Percentiles rank a stretch among this genome's conserved stretches.
Evolutionary conservation across 371 early-diverging fungal genomes (phyloP).

Genomic region (Apophysomyces trapeziformis): DNA sequence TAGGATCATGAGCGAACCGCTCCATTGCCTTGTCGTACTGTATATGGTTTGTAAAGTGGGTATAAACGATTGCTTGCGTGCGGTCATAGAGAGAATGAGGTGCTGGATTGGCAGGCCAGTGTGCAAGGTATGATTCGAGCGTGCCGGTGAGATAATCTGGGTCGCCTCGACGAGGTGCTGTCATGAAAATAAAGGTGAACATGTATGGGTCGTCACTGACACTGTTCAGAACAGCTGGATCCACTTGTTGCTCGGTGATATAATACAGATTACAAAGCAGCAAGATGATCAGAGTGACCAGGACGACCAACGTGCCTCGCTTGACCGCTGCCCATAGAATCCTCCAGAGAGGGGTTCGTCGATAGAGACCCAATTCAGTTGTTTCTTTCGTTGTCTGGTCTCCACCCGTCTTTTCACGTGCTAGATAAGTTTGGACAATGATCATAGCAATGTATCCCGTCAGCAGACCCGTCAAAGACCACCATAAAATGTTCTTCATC

Average conservation of each 20-base stretch:
- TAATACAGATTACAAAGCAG: conserved; percentile 46
- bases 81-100: conserved; percentile 52
- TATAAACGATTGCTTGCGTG: conserved; percentile 62
- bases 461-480: conserved; percentile 59
- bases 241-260: conserved; percentile 42
- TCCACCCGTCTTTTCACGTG: conserved; percentile 30
- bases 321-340: conserved; percentile 37
- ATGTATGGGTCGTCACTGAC: conserved; percentile 47
- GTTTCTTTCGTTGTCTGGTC: conserved; percentile 38
- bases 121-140: conserved; percentile 55
- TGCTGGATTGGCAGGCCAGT: conserved; percentile 54
- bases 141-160: conserved; percentile 56
- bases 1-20: conserved; percentile 41
- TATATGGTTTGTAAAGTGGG: conserved; percentile 60
- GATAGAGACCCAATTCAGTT: conserved; percentile 31
- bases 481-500: conserved; percentile 65
- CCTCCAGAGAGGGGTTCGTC: conserved; percentile 49
- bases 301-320: conserved; percentile 26
- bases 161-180: conserved; percentile 61
- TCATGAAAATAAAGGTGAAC: conserved; percentile 63
- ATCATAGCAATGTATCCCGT: conserved; percentile 52
- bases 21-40: conserved; percentile 51
- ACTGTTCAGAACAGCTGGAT: conserved; percentile 36
- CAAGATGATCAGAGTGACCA: conserved; percentile 36
- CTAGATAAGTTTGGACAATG: conserved; percentile 38